A percentile compares a stretch with the other conserved stretches of the same genome.
Conservation (phyloP, 2,329 filamentous ascomycete genomes). For the Boeremia exigua region DNA sequence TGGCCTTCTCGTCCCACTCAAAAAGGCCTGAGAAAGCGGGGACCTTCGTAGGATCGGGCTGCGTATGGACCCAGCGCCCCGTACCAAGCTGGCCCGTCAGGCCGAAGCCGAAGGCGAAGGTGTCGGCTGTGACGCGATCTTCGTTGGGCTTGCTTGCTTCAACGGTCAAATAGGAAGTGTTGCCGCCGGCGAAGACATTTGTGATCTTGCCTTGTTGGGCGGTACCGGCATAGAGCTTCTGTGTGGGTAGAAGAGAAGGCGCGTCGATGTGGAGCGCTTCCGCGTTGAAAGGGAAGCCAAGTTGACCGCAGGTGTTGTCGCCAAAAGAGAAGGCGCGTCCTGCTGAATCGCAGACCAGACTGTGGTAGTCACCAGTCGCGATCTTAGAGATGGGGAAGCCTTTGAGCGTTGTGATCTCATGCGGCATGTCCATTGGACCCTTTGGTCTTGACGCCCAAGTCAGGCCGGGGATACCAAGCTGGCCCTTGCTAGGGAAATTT, state of each 20-base stretch:
- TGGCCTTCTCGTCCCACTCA: constrained; percentile 81
- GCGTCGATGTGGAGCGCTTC: constrained; percentile 69
- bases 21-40: constrained; percentile 81
- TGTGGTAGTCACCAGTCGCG: constrained; percentile 87
- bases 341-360: constrained; percentile 74
- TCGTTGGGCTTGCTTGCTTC: constrained; percentile 71
- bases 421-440: constrained; percentile 80
- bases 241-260: constrained; percentile 73
- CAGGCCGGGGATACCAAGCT: constrained; percentile 84
- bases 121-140: constrained; percentile 71
- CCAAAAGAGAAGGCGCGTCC: constrained; percentile 87
- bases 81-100: constrained; percentile 84
- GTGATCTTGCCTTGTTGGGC: constrained; percentile 71
- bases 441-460: constrained; percentile 78
- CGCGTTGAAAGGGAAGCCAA: constrained; percentile 77
- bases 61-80: constrained; percentile 88
- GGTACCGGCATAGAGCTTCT: constrained; percentile 73
- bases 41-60: constrained; percentile 77
- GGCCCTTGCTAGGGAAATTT: constrained; percentile 80
- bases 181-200: constrained; percentile 81
- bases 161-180: constrained; percentile 85
- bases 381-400: constrained; percentile 76
- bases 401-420: constrained; percentile 75
- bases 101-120: constrained; percentile 86
- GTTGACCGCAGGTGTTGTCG: constrained; percentile 88